Conservation (phyloP, 139 green algal genomes). For the Astrephomene gubernaculifera region DNA sequence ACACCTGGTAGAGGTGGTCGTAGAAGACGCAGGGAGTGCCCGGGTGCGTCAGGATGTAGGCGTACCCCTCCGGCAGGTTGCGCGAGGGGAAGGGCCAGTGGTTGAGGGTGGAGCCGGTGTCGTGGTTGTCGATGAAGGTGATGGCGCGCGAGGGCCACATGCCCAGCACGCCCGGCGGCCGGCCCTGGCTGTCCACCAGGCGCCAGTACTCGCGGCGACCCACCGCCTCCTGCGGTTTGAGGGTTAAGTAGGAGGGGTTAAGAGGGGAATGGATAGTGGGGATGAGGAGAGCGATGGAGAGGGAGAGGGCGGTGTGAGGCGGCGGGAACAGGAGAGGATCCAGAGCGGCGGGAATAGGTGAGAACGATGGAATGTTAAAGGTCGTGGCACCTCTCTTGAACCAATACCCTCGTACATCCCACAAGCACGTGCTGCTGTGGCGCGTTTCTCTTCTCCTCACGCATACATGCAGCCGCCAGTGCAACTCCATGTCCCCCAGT, state of each 20-base stretch:
- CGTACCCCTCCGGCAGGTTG: constrained; percentile 87
- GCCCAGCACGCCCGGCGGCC: constrained; percentile 88
- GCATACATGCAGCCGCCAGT: too few species aligned
- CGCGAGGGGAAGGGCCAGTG: constrained; percentile 85
- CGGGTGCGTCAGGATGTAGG: constrained; percentile 95
- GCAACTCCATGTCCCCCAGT: too few species aligned
- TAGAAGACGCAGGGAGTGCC: constrained; percentile 93
- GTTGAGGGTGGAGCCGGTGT: constrained; percentile 84
- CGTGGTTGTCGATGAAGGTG: constrained; percentile 99
- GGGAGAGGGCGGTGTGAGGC: neutral
- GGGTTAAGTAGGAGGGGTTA: too few species aligned
- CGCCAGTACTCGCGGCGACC: constrained; percentile 94
- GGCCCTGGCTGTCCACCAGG: constrained; percentile 89
- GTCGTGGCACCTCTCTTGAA: too few species aligned
- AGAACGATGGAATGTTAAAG: too few species aligned
- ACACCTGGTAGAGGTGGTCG: constrained; percentile 77
- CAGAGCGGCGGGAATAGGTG: too few species aligned
- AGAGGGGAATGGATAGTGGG: too few species aligned
- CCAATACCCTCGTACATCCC: too few species aligned
- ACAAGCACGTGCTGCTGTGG: too few species aligned
- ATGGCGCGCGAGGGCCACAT: constrained; percentile 88
- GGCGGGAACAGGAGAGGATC: too few species aligned
- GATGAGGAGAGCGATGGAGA: neutral
- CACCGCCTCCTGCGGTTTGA: constrained; percentile 94
- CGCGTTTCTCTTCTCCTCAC: too few species aligned